phyloP scores from a whole-genome alignment of 192 early-diverging fungal genomes.

The Jimgerdemannia lactiflua region DNA sequence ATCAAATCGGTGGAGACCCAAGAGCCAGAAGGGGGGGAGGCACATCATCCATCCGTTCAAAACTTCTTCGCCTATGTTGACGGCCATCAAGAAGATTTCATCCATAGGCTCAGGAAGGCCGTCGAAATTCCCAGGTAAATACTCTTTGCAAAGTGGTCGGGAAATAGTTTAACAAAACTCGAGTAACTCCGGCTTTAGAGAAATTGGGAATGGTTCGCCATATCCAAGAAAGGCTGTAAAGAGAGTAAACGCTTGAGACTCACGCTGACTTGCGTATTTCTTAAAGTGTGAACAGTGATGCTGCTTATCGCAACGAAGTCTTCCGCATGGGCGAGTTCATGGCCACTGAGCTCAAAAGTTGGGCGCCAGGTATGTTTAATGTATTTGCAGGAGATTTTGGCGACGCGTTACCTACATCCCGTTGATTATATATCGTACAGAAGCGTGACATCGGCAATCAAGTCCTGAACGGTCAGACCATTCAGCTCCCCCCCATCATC shows the following conservation, averaged over 20 bases:
- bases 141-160: neutral
- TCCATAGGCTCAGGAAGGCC: slow-evolving; percentile 82
- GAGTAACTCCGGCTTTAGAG: too few relatives aligned
- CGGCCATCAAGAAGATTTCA: slow-evolving; percentile 74
- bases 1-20: neutral
- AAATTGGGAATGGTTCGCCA: too few relatives aligned
- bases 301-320: slow-evolving; percentile 72
- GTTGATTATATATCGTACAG: slow-evolving; percentile 23
- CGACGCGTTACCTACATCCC: neutral
- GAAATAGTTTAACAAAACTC: neutral
- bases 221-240: too few relatives aligned
- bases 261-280: too few relatives aligned
- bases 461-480: slow-evolving; percentile 67
- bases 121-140: slow-evolving; percentile 83
- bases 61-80: slow-evolving; percentile 74
- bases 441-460: slow-evolving; percentile 80
- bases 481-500: slow-evolving; percentile 90
- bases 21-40: too few relatives aligned
- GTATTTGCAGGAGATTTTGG: neutral
- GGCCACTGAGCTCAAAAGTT: slow-evolving; percentile 66
- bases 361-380: slow-evolving; percentile 53
- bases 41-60: neutral
- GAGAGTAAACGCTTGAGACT: too few relatives aligned
- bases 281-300: slow-evolving; percentile 70
- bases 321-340: slow-evolving; percentile 91